phyloP scores from a whole-genome alignment of 352 stramenopile genomes.

The Phytopythium montanum region DNA sequence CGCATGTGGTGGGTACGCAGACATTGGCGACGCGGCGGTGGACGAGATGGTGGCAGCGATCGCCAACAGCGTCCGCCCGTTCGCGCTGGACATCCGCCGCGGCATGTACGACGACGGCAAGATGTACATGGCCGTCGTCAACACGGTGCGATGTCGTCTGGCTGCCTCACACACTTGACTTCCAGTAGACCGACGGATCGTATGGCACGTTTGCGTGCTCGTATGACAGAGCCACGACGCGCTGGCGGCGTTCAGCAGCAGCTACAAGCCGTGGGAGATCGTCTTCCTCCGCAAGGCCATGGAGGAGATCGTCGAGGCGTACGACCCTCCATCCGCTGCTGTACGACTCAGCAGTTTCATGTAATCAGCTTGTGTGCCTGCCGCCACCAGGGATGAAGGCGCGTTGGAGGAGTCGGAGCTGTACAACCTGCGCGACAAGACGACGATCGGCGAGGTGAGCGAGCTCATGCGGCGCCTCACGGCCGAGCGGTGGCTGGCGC shows the following conservation, averaged over 20 bases:
- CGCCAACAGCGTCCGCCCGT: slow-evolving; percentile 47
- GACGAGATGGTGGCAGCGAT: slow-evolving; percentile 67
- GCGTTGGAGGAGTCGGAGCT: slow-evolving; percentile 60
- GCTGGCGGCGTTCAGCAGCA: slow-evolving; percentile 68
- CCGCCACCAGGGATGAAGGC: slow-evolving; percentile 42
- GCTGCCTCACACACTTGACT: not conserved
- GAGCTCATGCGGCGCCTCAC: slow-evolving; percentile 62
- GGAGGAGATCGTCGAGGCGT: slow-evolving; percentile 77
- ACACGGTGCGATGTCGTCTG: slow-evolving; percentile 42
- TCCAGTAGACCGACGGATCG: not conserved
- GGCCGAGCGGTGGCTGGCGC: slow-evolving; percentile 66
- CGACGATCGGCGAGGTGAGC: slow-evolving; percentile 58
- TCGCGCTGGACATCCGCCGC: slow-evolving; percentile 69
- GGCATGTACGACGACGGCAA: slow-evolving; percentile 81
- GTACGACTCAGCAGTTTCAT: not conserved
- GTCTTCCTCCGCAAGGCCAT: slow-evolving; percentile 81
- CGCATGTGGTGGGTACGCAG: slow-evolving; percentile 11
- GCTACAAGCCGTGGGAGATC: slow-evolving; percentile 83
- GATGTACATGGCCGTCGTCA: slow-evolving; percentile 77
- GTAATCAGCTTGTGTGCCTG: not conserved
- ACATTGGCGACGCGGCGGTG: slow-evolving; percentile 47
- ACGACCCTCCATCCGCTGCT: not conserved
- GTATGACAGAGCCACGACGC: slow-evolving; percentile 59
- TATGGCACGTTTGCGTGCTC: slow-evolving; percentile 1
- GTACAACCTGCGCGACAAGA: slow-evolving; percentile 70